Evolutionary conservation across 2,329 filamentous ascomycete genomes (phyloP).

Genomic region (Aspergillus novoparasiticus): DNA sequence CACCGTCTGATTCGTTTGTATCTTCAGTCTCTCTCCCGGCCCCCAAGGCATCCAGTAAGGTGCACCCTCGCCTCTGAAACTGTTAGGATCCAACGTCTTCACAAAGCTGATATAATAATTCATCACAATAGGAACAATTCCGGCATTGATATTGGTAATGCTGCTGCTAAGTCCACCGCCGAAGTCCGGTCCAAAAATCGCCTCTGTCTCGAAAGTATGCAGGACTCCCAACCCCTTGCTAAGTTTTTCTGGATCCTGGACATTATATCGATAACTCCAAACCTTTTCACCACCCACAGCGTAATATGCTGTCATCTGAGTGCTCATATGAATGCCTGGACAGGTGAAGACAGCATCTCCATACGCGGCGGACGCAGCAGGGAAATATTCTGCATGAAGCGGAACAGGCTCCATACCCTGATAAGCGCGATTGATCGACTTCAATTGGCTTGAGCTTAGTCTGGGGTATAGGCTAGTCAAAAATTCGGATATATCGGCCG

Average conservation of each 20-base stretch:
- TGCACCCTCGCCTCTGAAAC: not conserved
- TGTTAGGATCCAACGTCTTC: slow-evolving; percentile 39
- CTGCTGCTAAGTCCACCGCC: slow-evolving; percentile 33
- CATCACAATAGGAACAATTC: slow-evolving; percentile 38
- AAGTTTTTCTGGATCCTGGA: slow-evolving; percentile 42
- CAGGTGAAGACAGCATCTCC: slow-evolving; percentile 56
- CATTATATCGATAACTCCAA: slow-evolving; percentile 55
- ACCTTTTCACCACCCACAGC: slow-evolving; percentile 20
- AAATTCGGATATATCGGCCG: slow-evolving; percentile 54
- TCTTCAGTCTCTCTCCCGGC: not conserved
- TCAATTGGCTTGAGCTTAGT: slow-evolving; percentile 53
- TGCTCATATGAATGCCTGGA: slow-evolving; percentile 45
- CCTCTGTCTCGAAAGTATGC: slow-evolving; percentile 36
- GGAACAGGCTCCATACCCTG: slow-evolving; percentile 41
- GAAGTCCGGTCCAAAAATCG: slow-evolving; percentile 35
- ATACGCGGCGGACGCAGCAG: slow-evolving; percentile 37
- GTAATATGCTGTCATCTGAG: slow-evolving; percentile 29
- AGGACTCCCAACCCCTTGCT: slow-evolving; percentile 41
- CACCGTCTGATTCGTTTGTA: slow-evolving; percentile 14
- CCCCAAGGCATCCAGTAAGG: slow-evolving; percentile 12
- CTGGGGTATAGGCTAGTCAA: slow-evolving; percentile 59
- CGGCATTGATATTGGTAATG: slow-evolving; percentile 37
- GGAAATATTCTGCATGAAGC: slow-evolving; percentile 39
- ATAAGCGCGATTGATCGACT: slow-evolving; percentile 55
- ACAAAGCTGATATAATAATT: slow-evolving; percentile 52